Evolutionary conservation across 768 basidiomycete genomes (phyloP), one percentile per base, ranked within the genome.

Genomic region (Kwoniella shandongensis): DNA sequence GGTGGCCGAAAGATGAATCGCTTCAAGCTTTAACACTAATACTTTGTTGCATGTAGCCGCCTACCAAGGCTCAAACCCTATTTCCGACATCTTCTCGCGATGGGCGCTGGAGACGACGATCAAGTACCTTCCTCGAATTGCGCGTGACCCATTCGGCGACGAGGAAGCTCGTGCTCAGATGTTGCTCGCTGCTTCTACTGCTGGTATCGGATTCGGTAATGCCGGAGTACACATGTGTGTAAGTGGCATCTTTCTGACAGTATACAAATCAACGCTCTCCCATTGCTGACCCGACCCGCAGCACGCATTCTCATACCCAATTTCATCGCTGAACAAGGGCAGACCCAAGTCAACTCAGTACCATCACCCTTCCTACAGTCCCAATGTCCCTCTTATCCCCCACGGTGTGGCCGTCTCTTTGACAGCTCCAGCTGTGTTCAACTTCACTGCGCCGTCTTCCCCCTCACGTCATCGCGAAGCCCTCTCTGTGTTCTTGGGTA

Each of bases 101-200:
- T 98, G 80, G 93, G 93, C 94, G 1, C 79, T 98, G 56, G 83
- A 85, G 67, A 88, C 90, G 13, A 89, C 91, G 0, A 87, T 97
- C 41, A 84, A 89, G 73, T 86, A 90, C 69, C 83, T 98, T 18
- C 94, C 93, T 13, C 83, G 88, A 22, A 84, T 97, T 40, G 86
- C 89, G 1, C 88, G 85, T 71, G 83, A 94, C 71, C 81, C 70
- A 2, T 58, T 77, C 13, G 82, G 85, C 44, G 89, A 97, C 73
- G 78, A 81, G 15, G 90, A 94, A 73, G 91, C 94, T 10, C 83
- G 90, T 66, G 80, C 82, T 15, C 88, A 91, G 76, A 96, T 98
- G 91, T 84, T 97, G 88, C 80, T 97, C 57, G 92, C 92, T 1
- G 84, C 92, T 12, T 91, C 91, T 12, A 92, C 94, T 59, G 93